Base-by-base conservation (phyloP, 2,329 filamentous ascomycete genomes). In the Apiospora malaysiana region DNA sequence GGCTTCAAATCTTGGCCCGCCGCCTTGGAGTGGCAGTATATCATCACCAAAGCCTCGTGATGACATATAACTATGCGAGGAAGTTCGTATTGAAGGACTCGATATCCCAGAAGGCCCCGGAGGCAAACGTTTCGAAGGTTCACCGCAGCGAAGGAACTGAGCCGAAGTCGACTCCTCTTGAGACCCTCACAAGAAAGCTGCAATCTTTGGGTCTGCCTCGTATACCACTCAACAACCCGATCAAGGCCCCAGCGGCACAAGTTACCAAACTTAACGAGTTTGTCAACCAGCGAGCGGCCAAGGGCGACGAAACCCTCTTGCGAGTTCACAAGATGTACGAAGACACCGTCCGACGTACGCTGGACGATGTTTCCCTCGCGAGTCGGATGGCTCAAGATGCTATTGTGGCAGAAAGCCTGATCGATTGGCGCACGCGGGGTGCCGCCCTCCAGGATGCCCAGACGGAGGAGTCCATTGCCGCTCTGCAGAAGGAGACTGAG, bases 261-360 rank as follows among this genome's bases (percentile, higher is more conserved):
- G 23, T 75, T 43, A 67, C 75, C 23, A 74, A 77, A 43, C 75
- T 77, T 43, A 72, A 76, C 63, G 72, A 75, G 23, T 75, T 77
- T 47, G 73, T 78, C 12, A 70, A 71, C 21, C 72, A 73, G n/a
- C 75, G 79, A 10, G 72, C 74, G 12, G 73, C 69, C 32, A 80
- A 79, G 65, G 75, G 75, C 9, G 73, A 78, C 16, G 69, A 73
- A 56, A 77, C 32, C 70, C 73, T 66, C 72, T 73, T 68, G 74
- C 47, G 76, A 40, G 70, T 79, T 67, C 78, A 80, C 40, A 66
- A 71, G 21, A 69, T 74, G 32, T 79, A 78, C 69, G 78, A 79
- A 70, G 71, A 70, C 5, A 70, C 75, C 9, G 71, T 74, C 5
- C 77, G 78, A 68, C 69, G 75, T 2, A 69, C 74, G 5, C 69